Base-by-base conservation (phyloP, 768 basidiomycete genomes). In the Mycena chlorophos region DNA sequence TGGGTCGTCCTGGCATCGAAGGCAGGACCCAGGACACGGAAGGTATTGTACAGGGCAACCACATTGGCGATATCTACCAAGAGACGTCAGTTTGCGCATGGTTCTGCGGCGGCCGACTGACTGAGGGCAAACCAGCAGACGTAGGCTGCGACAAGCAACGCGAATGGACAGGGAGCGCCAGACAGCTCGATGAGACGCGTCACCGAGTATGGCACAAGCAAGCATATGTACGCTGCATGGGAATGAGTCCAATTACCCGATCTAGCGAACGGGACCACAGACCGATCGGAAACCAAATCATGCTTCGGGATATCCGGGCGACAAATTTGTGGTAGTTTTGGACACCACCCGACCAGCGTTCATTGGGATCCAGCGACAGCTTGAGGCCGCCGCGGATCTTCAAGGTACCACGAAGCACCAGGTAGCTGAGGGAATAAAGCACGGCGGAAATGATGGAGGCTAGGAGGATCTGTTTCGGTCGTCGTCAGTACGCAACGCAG, bases 221-320 rank as follows among this genome's bases (percentile, higher is more conserved):
- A 70, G 19, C 78, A 62, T 37, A 83, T 75, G 65, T 87, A 90
- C 8, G 80, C 88, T 88, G 61, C 12, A 27, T 25, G 30, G n/a
- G 30, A 34, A 47, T 52, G 42, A 58, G 59, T 50, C 12, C 26
- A 5, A 62, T 23, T 27, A 51, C 34, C 30, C 25, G 4, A 29
- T 25, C 8, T 38, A n/a, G 17, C 29, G 13, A 51, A n/a, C 17
- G 1, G 14, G 51, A 47, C 10, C 6, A 45, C 19, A 45, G 63
- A 86, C 85, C 81, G 49, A 84, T 64, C 20, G 84, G 85, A 65
- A 81, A 85, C 89, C 86, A 90, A 42, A 89, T 72, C 85, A 89
- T 86, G 54, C 80, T 84, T 56, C 79, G 75, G 25, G 85, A 79
- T 50, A 91, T 76, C n/a, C 78, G 75, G 27, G 74, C 74, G 25